Evolutionary conservation across 495 filamentous ascomycete species (phyloP).

Genomic region (Trichoderma orchidacearum): DNA sequence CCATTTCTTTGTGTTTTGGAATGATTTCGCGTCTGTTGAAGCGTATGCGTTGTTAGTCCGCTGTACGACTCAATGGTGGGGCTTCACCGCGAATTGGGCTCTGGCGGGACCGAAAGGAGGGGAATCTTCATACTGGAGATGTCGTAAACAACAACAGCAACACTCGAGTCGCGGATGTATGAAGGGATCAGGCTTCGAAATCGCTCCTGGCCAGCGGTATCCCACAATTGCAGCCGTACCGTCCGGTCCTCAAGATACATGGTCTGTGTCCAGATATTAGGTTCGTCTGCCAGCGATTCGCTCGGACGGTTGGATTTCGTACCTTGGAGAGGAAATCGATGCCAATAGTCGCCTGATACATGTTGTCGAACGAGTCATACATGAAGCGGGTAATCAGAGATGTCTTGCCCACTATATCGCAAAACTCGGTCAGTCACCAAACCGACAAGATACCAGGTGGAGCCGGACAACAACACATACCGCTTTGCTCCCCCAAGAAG

Average conservation of each 20-base stretch:
- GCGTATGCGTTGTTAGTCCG: background rate
- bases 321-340: constrained; percentile 99
- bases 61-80: background rate
- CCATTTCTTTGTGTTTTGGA: constrained; percentile 98
- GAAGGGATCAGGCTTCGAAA: constrained; percentile 95
- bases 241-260: constrained; percentile 99
- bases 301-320: constrained; percentile 13
- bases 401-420: constrained; percentile 79
- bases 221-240: constrained; percentile 94
- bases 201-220: constrained; percentile 93
- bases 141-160: constrained; percentile 97
- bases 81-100: constrained; percentile 7
- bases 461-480: constrained; percentile 36
- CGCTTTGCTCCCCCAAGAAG: constrained; percentile 94
- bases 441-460: constrained; percentile 8
- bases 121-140: constrained; percentile 55
- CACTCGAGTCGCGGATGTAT: constrained; percentile 93
- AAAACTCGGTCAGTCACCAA: constrained; percentile 8
- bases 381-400: constrained; percentile 98
- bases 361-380: constrained; percentile 99
- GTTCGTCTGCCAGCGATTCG: background rate
- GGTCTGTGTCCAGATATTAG: constrained; percentile 43
- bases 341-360: constrained; percentile 98
- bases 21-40: constrained; percentile 63
- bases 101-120: background rate